Base-by-base conservation (phyloP, 306 rosid species). In the Sophora flavescens region DNA sequence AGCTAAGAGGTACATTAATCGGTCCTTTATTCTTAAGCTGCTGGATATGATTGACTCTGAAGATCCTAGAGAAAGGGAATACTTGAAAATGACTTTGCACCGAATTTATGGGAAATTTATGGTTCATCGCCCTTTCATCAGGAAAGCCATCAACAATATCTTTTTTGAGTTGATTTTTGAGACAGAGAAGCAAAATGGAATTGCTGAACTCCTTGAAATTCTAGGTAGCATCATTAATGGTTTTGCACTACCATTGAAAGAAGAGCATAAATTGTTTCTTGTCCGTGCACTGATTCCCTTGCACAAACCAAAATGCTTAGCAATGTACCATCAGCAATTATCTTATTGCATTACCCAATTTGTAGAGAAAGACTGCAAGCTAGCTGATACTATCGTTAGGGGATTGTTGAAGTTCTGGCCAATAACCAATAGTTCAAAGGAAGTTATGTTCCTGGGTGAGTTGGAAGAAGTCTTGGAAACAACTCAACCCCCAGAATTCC, bases 351-450 rank as follows among this genome's bases (percentile, higher is more conserved):
- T 87, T 58, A 84, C 84, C 2, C 95, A 87, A 58, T 90, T 87
- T 81, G 91, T 87, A 10, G 95, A 90, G 80, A 90, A 90, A 80
- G 94, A 90, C 71, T 87, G 89, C 85, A 90, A 90, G 85, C 90
- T 90, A 78, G 87, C 94, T 18, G 94, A 90, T 84, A 86, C 89
- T 22, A 88, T 90, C 72, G 84, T 87, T 41, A 80, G 90, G 88
- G 91, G 94, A 56, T 76, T 87, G 66, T 78, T 87, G 79, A 90
- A 87, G 86, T 90, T 82, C 81, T 90, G 94, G 94, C 94, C 94
- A 5, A 82, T 90, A 84, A 90, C 91, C 33, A 89, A 84, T 81
- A 89, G 93, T 75, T 81, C 88, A 4, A 89, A 89, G 84, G 93
- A 89, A 84, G 91, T 87, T 14, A 84, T 87, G 89, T 90, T 90